Percentiles rank a stretch among this genome's conserved stretches.
phyloP scores from a whole-genome alignment of 768 basidiomycete species.

The Lactarius trivialis region DNA sequence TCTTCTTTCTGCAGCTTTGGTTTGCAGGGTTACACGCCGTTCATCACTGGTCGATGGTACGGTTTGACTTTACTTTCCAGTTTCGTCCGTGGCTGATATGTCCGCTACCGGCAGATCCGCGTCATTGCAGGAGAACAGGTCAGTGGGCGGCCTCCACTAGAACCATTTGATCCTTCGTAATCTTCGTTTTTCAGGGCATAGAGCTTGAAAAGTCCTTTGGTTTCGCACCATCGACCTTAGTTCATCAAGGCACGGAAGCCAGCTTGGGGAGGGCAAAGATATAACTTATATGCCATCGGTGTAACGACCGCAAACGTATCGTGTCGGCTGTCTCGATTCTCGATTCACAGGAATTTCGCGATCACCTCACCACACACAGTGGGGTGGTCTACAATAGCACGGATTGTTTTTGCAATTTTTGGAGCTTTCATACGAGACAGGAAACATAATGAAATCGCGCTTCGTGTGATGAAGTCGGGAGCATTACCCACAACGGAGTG shows the following conservation, averaged over 20 bases:
- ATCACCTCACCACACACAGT: not conserved
- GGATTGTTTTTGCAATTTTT: not conserved
- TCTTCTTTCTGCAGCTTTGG: constrained; percentile 52
- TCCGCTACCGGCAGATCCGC: constrained; percentile 48
- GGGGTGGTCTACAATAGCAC: not conserved
- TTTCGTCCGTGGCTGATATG: constrained; percentile 10
- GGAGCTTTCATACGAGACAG: not conserved
- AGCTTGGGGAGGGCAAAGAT: constrained; percentile 62
- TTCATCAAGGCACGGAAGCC: constrained; percentile 62
- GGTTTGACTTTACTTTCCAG: constrained; percentile 20
- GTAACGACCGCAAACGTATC: not conserved
- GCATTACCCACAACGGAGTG: too few relatives aligned
- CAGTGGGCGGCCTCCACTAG: constrained; percentile 24
- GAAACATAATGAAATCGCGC: not conserved
- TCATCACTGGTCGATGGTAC: constrained; percentile 88
- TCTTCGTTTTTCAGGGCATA: constrained; percentile 43
- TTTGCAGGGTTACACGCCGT: constrained; percentile 82
- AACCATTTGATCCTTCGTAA: not conserved
- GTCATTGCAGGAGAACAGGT: constrained; percentile 82
- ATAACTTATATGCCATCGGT: constrained; percentile 26
- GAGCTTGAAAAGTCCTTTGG: constrained; percentile 71
- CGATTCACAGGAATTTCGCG: not conserved
- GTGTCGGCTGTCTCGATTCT: not conserved
- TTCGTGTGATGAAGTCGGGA: not conserved
- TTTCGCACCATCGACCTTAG: constrained; percentile 78